Conservation (phyloP, 2,329 filamentous ascomycete genomes). For the Eutypella sp. region DNA sequence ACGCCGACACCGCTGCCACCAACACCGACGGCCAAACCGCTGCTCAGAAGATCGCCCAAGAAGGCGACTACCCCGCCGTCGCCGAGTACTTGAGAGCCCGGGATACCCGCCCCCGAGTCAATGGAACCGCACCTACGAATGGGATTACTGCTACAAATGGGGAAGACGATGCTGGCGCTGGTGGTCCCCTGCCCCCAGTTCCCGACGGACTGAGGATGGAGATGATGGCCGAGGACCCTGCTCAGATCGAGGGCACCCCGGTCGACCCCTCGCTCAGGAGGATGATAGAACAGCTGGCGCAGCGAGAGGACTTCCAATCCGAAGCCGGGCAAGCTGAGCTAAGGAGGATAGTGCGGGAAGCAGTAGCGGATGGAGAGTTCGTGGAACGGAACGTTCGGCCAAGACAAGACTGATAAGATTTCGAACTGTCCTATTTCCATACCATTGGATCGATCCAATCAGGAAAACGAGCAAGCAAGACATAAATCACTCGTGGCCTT, state of each 20-base stretch:
- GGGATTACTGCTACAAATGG: conserved; percentile 25
- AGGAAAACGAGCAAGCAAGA: not conserved
- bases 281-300: conserved; percentile 83
- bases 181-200: conserved; percentile 55
- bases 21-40: conserved; percentile 78
- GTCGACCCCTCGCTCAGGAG: conserved; percentile 78
- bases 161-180: conserved; percentile 28
- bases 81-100: conserved; percentile 59
- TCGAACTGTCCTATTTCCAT: too few relatives aligned
- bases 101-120: conserved; percentile 23
- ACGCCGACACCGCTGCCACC: conserved; percentile 58
- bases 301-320: conserved; percentile 76
- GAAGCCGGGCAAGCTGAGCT: conserved; percentile 76
- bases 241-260: conserved; percentile 53
- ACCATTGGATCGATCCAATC: not conserved
- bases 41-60: conserved; percentile 70
- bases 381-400: conserved; percentile 61
- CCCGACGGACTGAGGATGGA: conserved; percentile 75
- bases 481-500: conserved; percentile 34
- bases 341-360: conserved; percentile 74
- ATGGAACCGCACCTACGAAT: conserved; percentile 16
- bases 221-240: conserved; percentile 60
- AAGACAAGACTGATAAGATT: conserved; percentile 55
- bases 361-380: conserved; percentile 61
- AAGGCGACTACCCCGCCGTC: conserved; percentile 73